Conservation (phyloP, 129 eudicot genomes). For the Pulicaria dysenterica region DNA sequence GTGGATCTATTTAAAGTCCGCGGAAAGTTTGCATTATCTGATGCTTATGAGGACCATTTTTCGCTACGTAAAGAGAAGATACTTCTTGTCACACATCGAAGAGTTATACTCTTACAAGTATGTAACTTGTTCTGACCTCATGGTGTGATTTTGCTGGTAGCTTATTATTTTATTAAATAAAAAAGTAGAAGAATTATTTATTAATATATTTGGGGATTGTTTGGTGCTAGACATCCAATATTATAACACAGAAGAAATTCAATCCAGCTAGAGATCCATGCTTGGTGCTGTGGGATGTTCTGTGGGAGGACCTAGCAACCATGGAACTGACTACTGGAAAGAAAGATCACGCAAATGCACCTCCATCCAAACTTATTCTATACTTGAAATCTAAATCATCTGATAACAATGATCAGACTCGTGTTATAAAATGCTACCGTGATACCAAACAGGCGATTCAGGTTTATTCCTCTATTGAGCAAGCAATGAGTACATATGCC, state of each 20-base stretch:
- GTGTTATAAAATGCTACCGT: slow-evolving; percentile 76
- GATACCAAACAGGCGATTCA: slow-evolving; percentile 79
- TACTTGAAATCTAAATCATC: slow-evolving; percentile 58
- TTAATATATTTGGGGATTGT: background rate
- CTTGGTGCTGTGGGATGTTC: slow-evolving; percentile 87
- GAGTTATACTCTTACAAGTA: slow-evolving; percentile 88
- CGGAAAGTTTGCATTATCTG: slow-evolving; percentile 92
- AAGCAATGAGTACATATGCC: slow-evolving; percentile 73
- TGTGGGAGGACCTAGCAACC: slow-evolving; percentile 85
- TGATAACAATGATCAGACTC: slow-evolving; percentile 77
- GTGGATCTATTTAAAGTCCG: slow-evolving; percentile 96
- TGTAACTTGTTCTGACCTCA: slow-evolving; percentile 16
- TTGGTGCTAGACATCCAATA: slow-evolving; percentile 61
- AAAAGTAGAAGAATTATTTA: background rate
- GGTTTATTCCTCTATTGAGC: slow-evolving; percentile 76
- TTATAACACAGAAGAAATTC: slow-evolving; percentile 82
- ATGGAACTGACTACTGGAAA: slow-evolving; percentile 91
- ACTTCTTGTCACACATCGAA: slow-evolving; percentile 83
- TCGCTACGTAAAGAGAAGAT: slow-evolving; percentile 82
- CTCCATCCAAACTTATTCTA: slow-evolving; percentile 76
- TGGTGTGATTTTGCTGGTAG: too few species aligned
- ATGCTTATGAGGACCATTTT: slow-evolving; percentile 96
- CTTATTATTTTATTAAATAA: too few species aligned
- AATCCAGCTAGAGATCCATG: slow-evolving; percentile 97
- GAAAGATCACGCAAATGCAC: slow-evolving; percentile 72